phyloP scores from a whole-genome alignment of 1,284 basidiomycete species.

The Trametes polyzona region DNA sequence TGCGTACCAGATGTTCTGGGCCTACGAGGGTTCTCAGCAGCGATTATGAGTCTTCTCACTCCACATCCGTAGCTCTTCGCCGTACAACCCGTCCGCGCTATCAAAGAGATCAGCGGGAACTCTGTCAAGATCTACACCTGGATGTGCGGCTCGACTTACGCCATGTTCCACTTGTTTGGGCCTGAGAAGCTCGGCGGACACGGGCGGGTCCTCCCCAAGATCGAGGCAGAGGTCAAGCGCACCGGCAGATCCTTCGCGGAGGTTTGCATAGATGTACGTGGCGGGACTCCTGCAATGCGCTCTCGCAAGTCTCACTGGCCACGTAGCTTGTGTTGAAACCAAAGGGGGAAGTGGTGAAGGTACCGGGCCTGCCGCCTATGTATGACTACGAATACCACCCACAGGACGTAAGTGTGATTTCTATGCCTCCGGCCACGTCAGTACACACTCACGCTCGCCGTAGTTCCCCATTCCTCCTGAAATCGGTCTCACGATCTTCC shows the following conservation, averaged over 20 bases:
- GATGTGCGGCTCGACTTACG: constrained; percentile 18
- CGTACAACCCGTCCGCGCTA: not conserved
- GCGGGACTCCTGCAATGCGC: not conserved
- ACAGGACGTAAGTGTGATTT: constrained; percentile 25
- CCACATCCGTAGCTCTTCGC: constrained; percentile 23
- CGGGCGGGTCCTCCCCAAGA: constrained; percentile 18
- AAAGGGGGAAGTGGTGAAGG: constrained; percentile 15
- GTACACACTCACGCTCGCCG: too few species aligned
- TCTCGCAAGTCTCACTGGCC: not conserved
- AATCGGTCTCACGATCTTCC: not conserved
- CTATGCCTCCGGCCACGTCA: not conserved
- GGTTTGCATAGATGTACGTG: constrained; percentile 19
- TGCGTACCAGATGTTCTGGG: not conserved
- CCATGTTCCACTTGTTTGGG: constrained; percentile 17
- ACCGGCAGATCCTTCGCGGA: constrained; percentile 14
- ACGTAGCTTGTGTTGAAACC: constrained; percentile 14
- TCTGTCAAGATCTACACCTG: constrained; percentile 24
- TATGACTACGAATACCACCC: constrained; percentile 30
- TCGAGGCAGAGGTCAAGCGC: constrained; percentile 13
- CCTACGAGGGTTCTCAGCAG: too few species aligned
- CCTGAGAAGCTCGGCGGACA: constrained; percentile 22
- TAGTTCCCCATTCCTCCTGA: not conserved
- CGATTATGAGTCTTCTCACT: not conserved
- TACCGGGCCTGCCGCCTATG: constrained; percentile 30
- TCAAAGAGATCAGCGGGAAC: constrained; percentile 12